Conservation (phyloP, 306 rosid species). For the Citrullus colocynthis region DNA sequence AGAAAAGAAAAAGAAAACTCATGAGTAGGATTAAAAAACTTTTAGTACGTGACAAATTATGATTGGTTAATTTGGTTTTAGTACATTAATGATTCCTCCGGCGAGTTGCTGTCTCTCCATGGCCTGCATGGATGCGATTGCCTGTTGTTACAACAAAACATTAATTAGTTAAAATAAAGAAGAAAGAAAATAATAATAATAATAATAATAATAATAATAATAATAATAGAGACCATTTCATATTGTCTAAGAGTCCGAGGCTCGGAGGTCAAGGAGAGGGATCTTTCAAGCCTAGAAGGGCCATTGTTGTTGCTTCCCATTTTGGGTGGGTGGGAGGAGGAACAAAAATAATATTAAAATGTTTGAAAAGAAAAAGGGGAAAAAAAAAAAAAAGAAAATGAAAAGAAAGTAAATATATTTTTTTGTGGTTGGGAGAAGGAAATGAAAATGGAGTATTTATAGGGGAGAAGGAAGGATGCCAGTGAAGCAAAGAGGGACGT, state of each 20-base stretch:
- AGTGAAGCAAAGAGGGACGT: slow-evolving; percentile 4
- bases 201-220: neutral
- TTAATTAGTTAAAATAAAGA: no score
- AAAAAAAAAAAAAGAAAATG: neutral
- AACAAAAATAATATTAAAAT: no score
- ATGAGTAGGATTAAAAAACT: no score
- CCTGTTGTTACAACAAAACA: neutral
- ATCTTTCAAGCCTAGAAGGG: slow-evolving; percentile 16
- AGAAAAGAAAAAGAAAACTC: no score
- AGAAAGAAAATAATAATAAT: neutral
- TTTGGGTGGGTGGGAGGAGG: neutral
- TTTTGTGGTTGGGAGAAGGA: neutral
- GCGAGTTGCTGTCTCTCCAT: neutral
- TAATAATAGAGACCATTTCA: slow-evolving; percentile 4
- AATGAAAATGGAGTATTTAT: neutral
- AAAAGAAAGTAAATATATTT: neutral
- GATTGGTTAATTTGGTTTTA: neutral
- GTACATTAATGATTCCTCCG: neutral
- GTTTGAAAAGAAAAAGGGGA: no score
- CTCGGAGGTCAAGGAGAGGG: slow-evolving; percentile 24
- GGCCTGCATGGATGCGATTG: slow-evolving; percentile 1
- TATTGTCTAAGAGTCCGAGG: slow-evolving; percentile 32
- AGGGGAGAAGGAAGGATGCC: neutral
- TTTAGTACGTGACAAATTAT: no score
- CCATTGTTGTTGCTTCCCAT: neutral